Base-by-base conservation (phyloP, 108 stramenopile species). In the Conticribra weissflogii region DNA sequence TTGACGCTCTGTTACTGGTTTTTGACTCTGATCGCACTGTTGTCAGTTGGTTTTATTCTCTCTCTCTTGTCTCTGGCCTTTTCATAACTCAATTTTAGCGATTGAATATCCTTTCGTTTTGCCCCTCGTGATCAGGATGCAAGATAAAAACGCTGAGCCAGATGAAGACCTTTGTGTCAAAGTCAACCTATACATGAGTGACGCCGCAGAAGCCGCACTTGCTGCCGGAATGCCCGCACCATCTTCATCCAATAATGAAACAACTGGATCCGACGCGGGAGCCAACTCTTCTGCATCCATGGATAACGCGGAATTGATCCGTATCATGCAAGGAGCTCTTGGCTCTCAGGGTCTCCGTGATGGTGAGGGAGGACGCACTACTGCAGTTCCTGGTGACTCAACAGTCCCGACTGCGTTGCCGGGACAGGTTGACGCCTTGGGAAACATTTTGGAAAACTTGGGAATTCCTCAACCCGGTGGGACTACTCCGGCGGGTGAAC, bases 401-500 rank as follows among this genome's bases (percentile, higher is more conserved):
- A 72, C 76, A 22, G 64, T 81, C 59, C 84, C 77, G 31, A 72
- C 81, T 27, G 78, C 81, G 0, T 68, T 44, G 15, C 71, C 81
- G 25, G 74, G 78, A 23, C 92, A 93, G 64, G 88, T 93, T 19
- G 92, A 93, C 77, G 89, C 92, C 0, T 59, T 93, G 29, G 81
- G 83, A 59, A 89, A 84, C 45, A 93, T 93, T 76, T 63, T 93
- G 49, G 89, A 90, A 68, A 93, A 93, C 64, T 72, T 94, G 29
- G 92, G 92, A 17, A 85, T 91, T 74, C 92, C 92, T 27, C 85
- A 48, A 18, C 61, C 71, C 0, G 59, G 59, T 2, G 73, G 65
- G 0, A 63, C 68, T 8, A 48, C 61, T 21, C 72, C 70, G 21
- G 57, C 83, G 31, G 85, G 82, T 9, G 81, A 68, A 45, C 81